Percentiles rank a stretch among this genome's conserved stretches.
phyloP scores from a whole-genome alignment of 2,329 filamentous ascomycete species.

The Lizonia empirigonia region DNA sequence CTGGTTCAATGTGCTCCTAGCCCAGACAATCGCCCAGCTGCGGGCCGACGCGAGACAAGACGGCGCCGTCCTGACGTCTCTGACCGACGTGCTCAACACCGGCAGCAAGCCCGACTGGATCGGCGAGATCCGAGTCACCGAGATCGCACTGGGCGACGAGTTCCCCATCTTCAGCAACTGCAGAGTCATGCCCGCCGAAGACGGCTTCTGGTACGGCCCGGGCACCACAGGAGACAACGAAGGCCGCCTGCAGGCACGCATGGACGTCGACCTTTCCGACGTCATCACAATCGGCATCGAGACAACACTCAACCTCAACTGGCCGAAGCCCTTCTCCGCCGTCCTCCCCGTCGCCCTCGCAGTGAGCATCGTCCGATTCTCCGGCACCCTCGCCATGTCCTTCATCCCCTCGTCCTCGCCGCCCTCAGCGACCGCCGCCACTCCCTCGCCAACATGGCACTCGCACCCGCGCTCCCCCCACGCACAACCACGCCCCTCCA shows the following conservation, averaged over 20 bases:
- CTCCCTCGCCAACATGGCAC: slow-evolving; percentile 50
- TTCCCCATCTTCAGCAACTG: slow-evolving; percentile 99
- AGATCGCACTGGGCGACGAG: slow-evolving; percentile 92
- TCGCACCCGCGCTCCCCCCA: slow-evolving; percentile 29
- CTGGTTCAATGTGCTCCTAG: slow-evolving; percentile 98
- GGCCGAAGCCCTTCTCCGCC: slow-evolving; percentile 85
- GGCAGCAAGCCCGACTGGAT: slow-evolving; percentile 85
- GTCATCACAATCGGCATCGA: slow-evolving; percentile 94
- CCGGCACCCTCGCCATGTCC: slow-evolving; percentile 89
- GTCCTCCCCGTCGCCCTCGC: slow-evolving; percentile 90
- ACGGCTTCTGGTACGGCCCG: slow-evolving; percentile 60
- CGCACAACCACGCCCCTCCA: slow-evolving; percentile 51
- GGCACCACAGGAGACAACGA: slow-evolving; percentile 63
- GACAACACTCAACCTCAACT: slow-evolving; percentile 92
- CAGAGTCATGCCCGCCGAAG: slow-evolving; percentile 88
- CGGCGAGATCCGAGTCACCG: slow-evolving; percentile 90
- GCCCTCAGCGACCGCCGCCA: slow-evolving; percentile 38
- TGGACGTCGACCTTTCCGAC: slow-evolving; percentile 97
- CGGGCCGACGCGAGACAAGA: slow-evolving; percentile 90
- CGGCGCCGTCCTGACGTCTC: slow-evolving; percentile 82
- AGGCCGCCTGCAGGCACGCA: slow-evolving; percentile 83
- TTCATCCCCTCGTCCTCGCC: slow-evolving; percentile 73
- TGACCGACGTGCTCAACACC: slow-evolving; percentile 88
- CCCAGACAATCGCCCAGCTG: slow-evolving; percentile 95
- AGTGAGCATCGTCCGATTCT: slow-evolving; percentile 91